Conservation (phyloP, 2,329 filamentous ascomycete genomes). For the Xylaria sp. region DNA sequence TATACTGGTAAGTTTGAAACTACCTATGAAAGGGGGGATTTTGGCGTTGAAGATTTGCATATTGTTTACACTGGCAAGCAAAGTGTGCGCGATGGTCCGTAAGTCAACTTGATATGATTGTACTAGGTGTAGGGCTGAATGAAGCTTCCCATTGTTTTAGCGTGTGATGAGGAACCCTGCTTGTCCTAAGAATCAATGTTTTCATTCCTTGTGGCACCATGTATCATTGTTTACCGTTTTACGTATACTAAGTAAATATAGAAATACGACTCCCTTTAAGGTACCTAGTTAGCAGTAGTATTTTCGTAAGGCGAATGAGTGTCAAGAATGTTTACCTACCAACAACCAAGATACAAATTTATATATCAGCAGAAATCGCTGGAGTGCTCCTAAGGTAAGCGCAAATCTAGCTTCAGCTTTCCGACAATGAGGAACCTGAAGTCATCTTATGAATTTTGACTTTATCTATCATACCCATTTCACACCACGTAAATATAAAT, state of each 20-base stretch:
- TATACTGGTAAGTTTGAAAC: slow-evolving; percentile 3
- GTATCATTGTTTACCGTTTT: background rate
- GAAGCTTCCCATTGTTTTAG: background rate
- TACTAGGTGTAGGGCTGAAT: background rate
- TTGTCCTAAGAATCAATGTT: background rate
- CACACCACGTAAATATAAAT: no score
- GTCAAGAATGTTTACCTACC: background rate
- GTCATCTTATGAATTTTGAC: no score
- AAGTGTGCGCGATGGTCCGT: background rate
- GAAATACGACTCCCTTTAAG: background rate
- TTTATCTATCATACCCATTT: no score
- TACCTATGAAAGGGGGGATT: background rate
- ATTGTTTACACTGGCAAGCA: slow-evolving; percentile 2
- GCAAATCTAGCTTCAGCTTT: background rate
- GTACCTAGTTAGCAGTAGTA: no score
- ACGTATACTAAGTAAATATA: background rate
- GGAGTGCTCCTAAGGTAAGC: background rate
- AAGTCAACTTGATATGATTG: background rate
- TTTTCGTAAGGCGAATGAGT: background rate
- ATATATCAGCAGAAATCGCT: no score
- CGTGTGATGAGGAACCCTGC: background rate
- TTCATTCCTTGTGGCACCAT: background rate
- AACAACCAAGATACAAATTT: background rate
- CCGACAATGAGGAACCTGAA: no score
- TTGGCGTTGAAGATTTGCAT: slow-evolving; percentile 19